These are phyloP conservation scores for Fusarium napiforme DNA, from an alignment of 2,329 filamentous ascomycete species.

Conservation along the genomic window DNA sequence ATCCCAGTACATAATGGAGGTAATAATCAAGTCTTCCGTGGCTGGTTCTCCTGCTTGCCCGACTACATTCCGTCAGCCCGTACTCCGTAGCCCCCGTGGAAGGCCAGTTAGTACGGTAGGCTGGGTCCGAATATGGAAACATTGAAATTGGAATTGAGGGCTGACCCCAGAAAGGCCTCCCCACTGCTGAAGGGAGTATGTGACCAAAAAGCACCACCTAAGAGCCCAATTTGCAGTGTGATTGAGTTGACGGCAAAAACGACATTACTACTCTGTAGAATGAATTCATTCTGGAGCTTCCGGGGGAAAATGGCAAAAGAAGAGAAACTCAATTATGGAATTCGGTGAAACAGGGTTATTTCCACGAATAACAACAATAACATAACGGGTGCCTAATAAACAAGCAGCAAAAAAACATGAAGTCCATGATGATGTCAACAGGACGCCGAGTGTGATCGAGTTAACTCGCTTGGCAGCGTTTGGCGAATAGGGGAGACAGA, in stretches of 20 bases:
- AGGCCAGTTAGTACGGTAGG: slow-evolving; percentile 34
- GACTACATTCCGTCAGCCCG: slow-evolving; percentile 29
- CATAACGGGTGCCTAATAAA: slow-evolving; percentile 1
- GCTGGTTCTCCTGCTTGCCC: slow-evolving; percentile 16
- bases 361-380: slow-evolving; percentile 24
- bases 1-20: slow-evolving; percentile 1
- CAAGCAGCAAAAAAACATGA: slow-evolving; percentile 3
- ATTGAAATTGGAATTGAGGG: slow-evolving; percentile 39
- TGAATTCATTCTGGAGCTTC: slow-evolving; percentile 3
- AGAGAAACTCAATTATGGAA: slow-evolving; percentile 15
- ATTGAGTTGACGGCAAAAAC: slow-evolving; percentile 22
- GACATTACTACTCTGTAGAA: slow-evolving; percentile 4
- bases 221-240: slow-evolving; percentile 18
- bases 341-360: slow-evolving; percentile 23
- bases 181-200: slow-evolving; percentile 21
- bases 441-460: slow-evolving; percentile 29
- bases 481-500: slow-evolving; percentile 36
- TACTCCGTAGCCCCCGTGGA: slow-evolving; percentile 34
- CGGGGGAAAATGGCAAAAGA: not conserved
- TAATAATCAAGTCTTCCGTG: not conserved
- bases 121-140: slow-evolving; percentile 36
- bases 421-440: slow-evolving; percentile 43
- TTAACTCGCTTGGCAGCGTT: slow-evolving; percentile 23
- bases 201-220: slow-evolving; percentile 2
- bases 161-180: slow-evolving; percentile 31